Evolutionary conservation across 148 eudicot genomes (phyloP).

Genomic region (Rhododendron henanense): DNA sequence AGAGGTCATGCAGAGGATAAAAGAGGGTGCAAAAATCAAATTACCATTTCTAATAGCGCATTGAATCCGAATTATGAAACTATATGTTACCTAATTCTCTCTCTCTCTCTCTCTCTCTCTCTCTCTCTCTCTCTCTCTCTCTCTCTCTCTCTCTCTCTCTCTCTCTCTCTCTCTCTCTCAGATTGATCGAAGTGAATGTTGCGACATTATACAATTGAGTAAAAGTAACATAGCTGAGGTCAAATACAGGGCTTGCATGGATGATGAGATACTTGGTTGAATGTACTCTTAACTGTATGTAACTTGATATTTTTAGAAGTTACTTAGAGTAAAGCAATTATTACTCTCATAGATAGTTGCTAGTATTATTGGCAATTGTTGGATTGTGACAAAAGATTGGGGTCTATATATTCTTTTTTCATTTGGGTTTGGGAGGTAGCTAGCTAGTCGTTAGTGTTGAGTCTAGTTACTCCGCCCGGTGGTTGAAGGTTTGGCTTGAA

Average conservation of each 20-base stretch:
- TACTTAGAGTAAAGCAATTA: too few relatives aligned
- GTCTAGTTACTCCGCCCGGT: background rate
- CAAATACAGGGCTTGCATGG: slow-evolving; percentile 17
- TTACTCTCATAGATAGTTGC: too few relatives aligned
- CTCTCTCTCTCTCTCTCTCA: slow-evolving; percentile 1
- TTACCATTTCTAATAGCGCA: background rate
- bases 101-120: background rate
- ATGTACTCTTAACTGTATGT: background rate
- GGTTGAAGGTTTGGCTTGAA: background rate
- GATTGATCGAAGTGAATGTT: slow-evolving; percentile 29
- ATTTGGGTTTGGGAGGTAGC: background rate
- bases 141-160: slow-evolving; percentile 2
- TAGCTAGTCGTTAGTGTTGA: background rate
- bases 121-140: background rate
- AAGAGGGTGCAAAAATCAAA: background rate
- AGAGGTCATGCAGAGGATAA: background rate
- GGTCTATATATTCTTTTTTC: background rate
- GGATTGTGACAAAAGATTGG: too few relatives aligned
- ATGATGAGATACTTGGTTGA: slow-evolving; percentile 17
- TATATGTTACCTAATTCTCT: background rate
- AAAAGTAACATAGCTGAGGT: background rate
- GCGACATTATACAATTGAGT: slow-evolving; percentile 8
- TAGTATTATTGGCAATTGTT: background rate
- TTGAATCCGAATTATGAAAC: background rate
- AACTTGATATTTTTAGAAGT: background rate